Conservation (phyloP, 75 land plant species). For the Pinus taeda region DNA sequence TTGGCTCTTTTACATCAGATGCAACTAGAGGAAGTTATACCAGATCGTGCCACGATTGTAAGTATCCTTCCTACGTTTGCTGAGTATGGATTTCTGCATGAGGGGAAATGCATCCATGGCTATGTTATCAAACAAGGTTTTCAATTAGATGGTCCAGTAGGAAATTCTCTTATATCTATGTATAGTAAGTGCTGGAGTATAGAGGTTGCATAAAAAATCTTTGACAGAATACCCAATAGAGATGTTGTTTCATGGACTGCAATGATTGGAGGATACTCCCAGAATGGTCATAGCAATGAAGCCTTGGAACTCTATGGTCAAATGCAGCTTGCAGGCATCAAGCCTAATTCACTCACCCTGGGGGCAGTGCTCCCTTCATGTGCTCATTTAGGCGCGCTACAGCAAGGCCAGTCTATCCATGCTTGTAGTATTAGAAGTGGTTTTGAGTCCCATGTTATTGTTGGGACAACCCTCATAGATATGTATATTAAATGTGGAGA, state of each 20-base stretch:
- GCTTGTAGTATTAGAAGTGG: not conserved
- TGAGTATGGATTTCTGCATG: constrained; percentile 1
- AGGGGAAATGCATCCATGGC: constrained; percentile 12
- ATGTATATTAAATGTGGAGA: constrained; percentile 46
- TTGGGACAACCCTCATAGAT: constrained; percentile 22
- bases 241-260: constrained; percentile 52
- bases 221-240: constrained; percentile 24
- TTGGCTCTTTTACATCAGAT: constrained; percentile 11
- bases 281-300: constrained; percentile 35
- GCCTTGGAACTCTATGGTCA: constrained; percentile 32
- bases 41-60: constrained; percentile 19
- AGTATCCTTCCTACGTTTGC: constrained; percentile 11
- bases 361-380: constrained; percentile 14
- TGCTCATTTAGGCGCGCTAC: constrained; percentile 9
- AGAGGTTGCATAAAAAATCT: constrained; percentile 8
- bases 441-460: constrained; percentile 14
- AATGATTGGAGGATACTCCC: constrained; percentile 43
- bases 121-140: constrained; percentile 15
- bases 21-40: constrained; percentile 11
- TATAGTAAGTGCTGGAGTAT: constrained; percentile 56
- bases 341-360: constrained; percentile 43
- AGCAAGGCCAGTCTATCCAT: constrained; percentile 10
- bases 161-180: constrained; percentile 54
- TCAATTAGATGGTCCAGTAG: constrained; percentile 49
- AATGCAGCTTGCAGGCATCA: constrained; percentile 27